phyloP scores from a whole-genome alignment of 495 filamentous ascomycete species.

The Rostrohypoxylon terebratum region DNA sequence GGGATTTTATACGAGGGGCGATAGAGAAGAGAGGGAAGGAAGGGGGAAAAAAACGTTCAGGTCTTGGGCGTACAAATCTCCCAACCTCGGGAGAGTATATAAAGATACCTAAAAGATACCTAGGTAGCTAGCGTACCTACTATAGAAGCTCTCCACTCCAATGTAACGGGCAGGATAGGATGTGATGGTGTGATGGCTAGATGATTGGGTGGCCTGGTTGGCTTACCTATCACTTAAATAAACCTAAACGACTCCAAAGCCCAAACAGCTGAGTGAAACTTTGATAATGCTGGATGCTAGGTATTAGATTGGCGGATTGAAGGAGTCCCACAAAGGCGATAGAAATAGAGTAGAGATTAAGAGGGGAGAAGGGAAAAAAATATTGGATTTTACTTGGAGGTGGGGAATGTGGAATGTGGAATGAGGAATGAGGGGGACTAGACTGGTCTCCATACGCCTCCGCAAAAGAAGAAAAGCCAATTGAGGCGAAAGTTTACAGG shows the following conservation, averaged over 20 bases:
- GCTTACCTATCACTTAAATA: constrained; percentile 9
- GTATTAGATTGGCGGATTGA: background rate
- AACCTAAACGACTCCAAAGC: background rate
- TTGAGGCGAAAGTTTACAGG: constrained; percentile 10
- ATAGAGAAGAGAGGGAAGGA: background rate
- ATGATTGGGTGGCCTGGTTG: background rate
- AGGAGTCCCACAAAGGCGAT: background rate
- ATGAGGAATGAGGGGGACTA: background rate
- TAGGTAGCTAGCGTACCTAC: constrained; percentile 4
- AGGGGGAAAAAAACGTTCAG: background rate
- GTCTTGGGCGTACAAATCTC: background rate
- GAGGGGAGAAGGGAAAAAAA: constrained; percentile 3
- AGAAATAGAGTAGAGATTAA: background rate
- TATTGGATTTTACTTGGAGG: background rate
- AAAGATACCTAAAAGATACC: constrained; percentile 7
- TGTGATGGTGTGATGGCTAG: background rate
- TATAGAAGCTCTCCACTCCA: constrained; percentile 8
- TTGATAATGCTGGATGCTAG: background rate
- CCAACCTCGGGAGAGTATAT: constrained; percentile 2
- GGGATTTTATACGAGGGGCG: background rate
- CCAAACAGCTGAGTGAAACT: background rate
- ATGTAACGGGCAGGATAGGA: background rate
- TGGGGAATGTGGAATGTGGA: background rate
- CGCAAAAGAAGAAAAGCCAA: background rate
- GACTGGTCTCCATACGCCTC: constrained; percentile 7